Percentiles rank a stretch among this genome's conserved stretches.
Conservation (phyloP, 176 grass and related monocot species). For the Zea luxurians region DNA sequence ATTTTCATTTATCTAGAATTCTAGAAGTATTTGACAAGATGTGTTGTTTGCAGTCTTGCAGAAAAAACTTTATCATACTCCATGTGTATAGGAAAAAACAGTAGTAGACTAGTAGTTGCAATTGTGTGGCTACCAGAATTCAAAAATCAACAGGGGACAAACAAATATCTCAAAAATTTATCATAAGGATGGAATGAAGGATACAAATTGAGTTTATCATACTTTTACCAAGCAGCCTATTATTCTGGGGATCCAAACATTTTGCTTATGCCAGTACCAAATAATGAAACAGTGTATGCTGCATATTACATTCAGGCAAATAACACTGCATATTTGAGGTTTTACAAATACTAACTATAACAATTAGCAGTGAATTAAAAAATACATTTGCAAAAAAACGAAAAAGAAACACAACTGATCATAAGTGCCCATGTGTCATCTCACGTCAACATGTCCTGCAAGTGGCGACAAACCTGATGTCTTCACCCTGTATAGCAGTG, state of each 20-base stretch:
- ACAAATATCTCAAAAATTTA: background rate
- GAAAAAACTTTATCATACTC: background rate
- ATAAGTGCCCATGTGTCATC: background rate
- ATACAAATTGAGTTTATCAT: background rate
- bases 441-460: slow-evolving; percentile 34
- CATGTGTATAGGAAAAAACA: background rate
- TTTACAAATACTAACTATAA: background rate
- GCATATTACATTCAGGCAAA: background rate
- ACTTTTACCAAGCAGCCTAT: background rate
- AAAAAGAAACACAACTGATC: slow-evolving; percentile 24
- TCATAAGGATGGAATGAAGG: background rate
- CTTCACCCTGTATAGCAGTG: slow-evolving; percentile 80
- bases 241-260: background rate
- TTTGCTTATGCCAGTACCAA: background rate
- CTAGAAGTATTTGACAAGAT: background rate
- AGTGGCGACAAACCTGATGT: slow-evolving; percentile 73
- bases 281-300: background rate
- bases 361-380: background rate
- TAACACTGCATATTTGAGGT: slow-evolving; percentile 9
- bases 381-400: background rate
- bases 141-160: background rate
- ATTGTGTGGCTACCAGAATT: background rate
- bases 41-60: background rate
- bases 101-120: background rate
- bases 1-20: background rate